Base-by-base conservation (phyloP, 257 asterid species). In the Eucommia ulmoides region DNA sequence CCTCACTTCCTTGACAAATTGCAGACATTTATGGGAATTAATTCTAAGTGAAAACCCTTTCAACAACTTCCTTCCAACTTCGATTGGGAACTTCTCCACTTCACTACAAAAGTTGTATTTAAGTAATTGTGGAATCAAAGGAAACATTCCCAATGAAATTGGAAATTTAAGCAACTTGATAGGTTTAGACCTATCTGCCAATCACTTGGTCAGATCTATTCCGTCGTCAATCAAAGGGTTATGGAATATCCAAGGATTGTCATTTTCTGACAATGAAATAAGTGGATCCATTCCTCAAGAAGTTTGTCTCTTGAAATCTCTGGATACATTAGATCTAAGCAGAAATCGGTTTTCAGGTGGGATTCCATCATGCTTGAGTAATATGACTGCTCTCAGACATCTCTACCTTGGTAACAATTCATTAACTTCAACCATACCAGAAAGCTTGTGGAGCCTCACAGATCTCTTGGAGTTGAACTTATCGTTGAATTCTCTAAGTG, bases 1-100 rank as follows among this genome's bases (percentile, higher is more conserved):
- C 35, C 10, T 67, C n/a, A 29, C 45, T 22, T 62, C 75, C 20
- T 61, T 72, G 61, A 42, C 68, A 24, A 72, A 63, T 2, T 67
- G 78, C 45, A 55, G 48, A 41, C 21, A 46, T 17, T 55, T 72
- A 19, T 41, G 45, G 22, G 2, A 9, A 3, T 17, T 72, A 42
- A 7, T 19, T 41, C 14, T 67, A 12, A 11, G 20, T 41, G 17
- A n/a, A 3, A 53, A 65, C 48, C 62, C 62, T 25, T 22, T 65
- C 20, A 42, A 53, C 19, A 61, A 58, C 14, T 22, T 6, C 23
- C 54, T 65, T 59, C 71, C 71, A 15, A 23, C 23, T n/a, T 14
- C 71, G 0, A 19, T 65, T 18, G 71, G 71, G 20, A 65, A 65
- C 24, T 19, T 65, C 16, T 59, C 71, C 0, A 8, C 46, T 5